phyloP scores from a whole-genome alignment of 2,329 filamentous ascomycete species.

The Coccinonectria pachysandricola region DNA sequence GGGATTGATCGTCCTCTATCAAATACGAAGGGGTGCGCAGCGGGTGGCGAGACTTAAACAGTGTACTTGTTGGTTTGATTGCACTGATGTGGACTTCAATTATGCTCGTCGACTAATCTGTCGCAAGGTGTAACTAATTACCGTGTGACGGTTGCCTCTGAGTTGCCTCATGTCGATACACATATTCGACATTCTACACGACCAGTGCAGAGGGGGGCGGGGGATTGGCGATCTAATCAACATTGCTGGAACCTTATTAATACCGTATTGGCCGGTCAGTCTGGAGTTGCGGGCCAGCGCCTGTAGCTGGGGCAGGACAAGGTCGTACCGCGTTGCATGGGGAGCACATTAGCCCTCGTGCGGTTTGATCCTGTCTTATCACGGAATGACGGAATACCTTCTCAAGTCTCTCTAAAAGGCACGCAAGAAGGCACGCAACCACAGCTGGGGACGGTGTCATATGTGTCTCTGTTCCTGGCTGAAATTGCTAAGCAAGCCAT shows the following conservation, averaged over 20 bases:
- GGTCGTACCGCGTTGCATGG: slow-evolving; percentile 9
- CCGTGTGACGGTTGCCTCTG: no score
- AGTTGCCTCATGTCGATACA: no score
- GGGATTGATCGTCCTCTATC: slow-evolving; percentile 8
- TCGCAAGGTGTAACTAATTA: no score
- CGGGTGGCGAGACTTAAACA: slow-evolving; percentile 7
- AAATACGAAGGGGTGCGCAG: slow-evolving; percentile 11
- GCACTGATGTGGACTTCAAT: no score
- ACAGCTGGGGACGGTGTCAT: no score
- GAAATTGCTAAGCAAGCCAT: no score
- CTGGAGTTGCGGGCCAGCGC: slow-evolving; percentile 9
- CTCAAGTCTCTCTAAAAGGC: slow-evolving; percentile 6
- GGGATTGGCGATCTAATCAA: slow-evolving; percentile 8
- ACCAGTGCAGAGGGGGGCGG: slow-evolving; percentile 13
- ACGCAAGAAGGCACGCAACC: slow-evolving; percentile 10
- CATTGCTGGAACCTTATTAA: slow-evolving; percentile 7
- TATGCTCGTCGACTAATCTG: no score
- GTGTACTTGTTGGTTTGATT: slow-evolving; percentile 6
- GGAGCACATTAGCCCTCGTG: slow-evolving; percentile 8
- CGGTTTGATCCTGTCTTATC: slow-evolving; percentile 12
- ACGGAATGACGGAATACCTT: slow-evolving; percentile 7
- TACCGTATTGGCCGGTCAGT: slow-evolving; percentile 11
- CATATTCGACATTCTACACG: slow-evolving; percentile 7
- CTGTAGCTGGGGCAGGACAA: slow-evolving; percentile 7
- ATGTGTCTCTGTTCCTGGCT: no score